Evolutionary conservation across 164 flowering plant genomes (phyloP), one percentile per base, ranked within the genome.

Genomic region (Vitis vinifera): DNA sequence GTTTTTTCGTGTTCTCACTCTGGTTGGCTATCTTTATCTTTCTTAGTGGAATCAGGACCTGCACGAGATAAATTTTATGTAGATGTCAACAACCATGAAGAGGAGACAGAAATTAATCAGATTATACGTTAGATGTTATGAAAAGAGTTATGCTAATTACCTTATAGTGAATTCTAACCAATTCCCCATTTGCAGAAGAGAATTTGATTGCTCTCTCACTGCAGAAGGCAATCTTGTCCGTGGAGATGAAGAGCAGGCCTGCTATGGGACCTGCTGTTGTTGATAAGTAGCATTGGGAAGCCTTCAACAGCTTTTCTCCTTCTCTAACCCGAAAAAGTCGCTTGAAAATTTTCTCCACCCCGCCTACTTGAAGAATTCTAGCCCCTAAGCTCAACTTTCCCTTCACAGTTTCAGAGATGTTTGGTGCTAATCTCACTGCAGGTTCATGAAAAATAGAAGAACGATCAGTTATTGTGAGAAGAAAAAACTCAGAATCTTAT

Each of bases 191-290:
- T 6, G 77, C 66, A 16, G 76, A 72, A 68, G 73, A 62, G 58
- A 84, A 48, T 10, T 69, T 77, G 19, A 86, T 80, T 44, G 85
- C 68, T 71, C 78, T 79, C 49, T 84, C 86, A 65, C 88, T 83
- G 82, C 81, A 83, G 56, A 84, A 86, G 14, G 82, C 81, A 59
- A 84, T 60, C 62, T 76, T 84, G 6, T 79, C 68, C 16, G 80
- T 76, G 29, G 90, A 87, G 31, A 87, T 75, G 37, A 87, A 87
- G 55, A 87, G 82, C 55, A 83, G 69, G 8, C 91, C 88, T 27
- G 85, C 79, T 62, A 87, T 77, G n/a, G 91, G 91, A 59, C 88
- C 87, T 3, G 83, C 81, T 27, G 87, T 80, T 48, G 90, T 87
- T 10, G 81, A 86, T 48, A 86, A 67, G 65, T 81, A 84, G 61